phyloP scores from a whole-genome alignment of 140 eudicot genomes.

The Artemisia princeps region DNA sequence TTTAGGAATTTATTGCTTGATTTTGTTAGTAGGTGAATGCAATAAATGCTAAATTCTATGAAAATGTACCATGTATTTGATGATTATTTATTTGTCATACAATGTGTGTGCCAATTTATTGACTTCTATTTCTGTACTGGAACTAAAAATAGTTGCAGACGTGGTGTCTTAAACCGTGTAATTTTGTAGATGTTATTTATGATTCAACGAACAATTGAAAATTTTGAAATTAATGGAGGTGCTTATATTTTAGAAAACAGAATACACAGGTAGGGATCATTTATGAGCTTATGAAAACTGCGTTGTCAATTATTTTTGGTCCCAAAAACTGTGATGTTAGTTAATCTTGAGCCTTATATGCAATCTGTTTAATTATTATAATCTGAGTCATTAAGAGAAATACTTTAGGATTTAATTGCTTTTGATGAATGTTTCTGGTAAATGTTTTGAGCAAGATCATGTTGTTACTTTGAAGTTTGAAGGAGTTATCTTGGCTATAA shows the following conservation, averaged over 20 bases:
- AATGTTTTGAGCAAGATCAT: too few relatives aligned
- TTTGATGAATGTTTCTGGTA: too few relatives aligned
- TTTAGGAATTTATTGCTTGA: constrained; percentile 23
- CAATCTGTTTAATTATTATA: too few relatives aligned
- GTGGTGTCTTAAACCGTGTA: not conserved
- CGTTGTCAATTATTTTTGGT: too few relatives aligned
- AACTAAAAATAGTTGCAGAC: constrained; percentile 4
- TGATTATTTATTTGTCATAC: not conserved
- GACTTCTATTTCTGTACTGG: not conserved
- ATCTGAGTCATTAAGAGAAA: too few relatives aligned
- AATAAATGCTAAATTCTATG: constrained; percentile 21
- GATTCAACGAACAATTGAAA: not conserved
- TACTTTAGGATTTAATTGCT: too few relatives aligned
- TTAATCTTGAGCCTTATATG: too few relatives aligned
- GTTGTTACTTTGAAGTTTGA: not conserved
- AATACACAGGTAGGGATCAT: too few relatives aligned
- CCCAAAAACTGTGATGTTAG: too few relatives aligned
- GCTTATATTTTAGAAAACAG: not conserved
- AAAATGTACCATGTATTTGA: not conserved
- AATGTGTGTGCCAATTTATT: not conserved
- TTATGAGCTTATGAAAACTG: too few relatives aligned
- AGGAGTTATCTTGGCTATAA: not conserved
- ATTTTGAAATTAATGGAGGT: constrained; percentile 1
- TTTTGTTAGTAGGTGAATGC: constrained; percentile 24
- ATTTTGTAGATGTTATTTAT: not conserved